Percentiles rank a stretch among this genome's conserved stretches.
Conservation (phyloP, 257 asterid genomes). For the Ilex asprella region DNA sequence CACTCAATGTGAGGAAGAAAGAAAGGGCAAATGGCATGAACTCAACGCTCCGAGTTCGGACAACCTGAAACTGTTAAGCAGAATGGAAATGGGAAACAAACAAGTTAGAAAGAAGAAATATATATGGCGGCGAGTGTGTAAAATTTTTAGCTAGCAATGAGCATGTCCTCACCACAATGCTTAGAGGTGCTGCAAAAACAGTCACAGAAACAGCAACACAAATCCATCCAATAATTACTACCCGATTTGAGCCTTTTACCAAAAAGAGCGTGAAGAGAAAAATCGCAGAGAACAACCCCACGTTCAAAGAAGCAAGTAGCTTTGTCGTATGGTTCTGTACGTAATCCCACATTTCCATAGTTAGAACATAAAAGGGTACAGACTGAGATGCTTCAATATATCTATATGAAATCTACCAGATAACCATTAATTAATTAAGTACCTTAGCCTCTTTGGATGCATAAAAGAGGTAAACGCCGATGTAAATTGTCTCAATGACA, state of each 20-base stretch:
- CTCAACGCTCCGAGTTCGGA: constrained; percentile 72
- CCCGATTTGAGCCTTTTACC: constrained; percentile 9
- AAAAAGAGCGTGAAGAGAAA: constrained; percentile 18
- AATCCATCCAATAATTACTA: constrained; percentile 39
- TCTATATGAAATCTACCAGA: background rate
- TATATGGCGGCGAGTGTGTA: background rate
- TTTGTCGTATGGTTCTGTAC: constrained; percentile 35
- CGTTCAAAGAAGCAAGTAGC: constrained; percentile 14
- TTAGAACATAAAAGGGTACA: too few species aligned
- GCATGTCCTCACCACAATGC: constrained; percentile 27
- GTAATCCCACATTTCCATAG: background rate
- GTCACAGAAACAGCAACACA: constrained; percentile 26
- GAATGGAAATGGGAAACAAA: background rate
- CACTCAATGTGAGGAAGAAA: constrained; percentile 67
- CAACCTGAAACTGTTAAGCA: constrained; percentile 47
- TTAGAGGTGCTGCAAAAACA: constrained; percentile 41
- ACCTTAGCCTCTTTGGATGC: constrained; percentile 56
- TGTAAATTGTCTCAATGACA: constrained; percentile 52
- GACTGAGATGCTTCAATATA: too few species aligned
- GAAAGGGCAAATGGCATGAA: constrained; percentile 79
- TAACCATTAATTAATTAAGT: background rate
- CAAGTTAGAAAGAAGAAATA: background rate
- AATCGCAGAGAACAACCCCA: constrained; percentile 21
- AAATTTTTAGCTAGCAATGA: background rate
- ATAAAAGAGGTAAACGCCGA: constrained; percentile 35